Conservation (phyloP, 2,329 filamentous ascomycete genomes). For the Xylaria sp. region DNA sequence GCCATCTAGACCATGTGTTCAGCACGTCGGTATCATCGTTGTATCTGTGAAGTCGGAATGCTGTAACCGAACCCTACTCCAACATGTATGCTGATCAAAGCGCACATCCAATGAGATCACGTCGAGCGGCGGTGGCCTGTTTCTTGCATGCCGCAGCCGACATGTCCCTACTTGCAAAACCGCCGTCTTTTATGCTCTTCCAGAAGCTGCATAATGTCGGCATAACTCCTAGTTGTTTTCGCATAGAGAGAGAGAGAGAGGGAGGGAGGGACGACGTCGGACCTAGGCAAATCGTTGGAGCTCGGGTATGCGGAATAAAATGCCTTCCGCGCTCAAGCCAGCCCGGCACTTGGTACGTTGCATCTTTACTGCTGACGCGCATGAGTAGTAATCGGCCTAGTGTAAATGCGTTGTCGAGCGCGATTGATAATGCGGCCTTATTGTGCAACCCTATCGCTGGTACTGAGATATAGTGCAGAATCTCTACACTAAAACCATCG, state of each 20-base stretch:
- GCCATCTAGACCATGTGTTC: background rate
- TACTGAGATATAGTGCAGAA: slow-evolving; percentile 4
- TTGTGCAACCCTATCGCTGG: background rate
- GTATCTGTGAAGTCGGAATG: slow-evolving; percentile 9
- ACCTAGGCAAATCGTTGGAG: too few relatives aligned
- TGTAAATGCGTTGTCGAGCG: background rate
- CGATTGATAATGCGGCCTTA: slow-evolving; percentile 12
- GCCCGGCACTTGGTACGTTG: background rate
- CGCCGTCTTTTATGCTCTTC: background rate
- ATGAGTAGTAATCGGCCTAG: slow-evolving; percentile 12
- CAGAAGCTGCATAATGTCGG: background rate
- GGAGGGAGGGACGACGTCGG: background rate
- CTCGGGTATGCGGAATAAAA: background rate
- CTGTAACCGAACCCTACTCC: slow-evolving; percentile 17
- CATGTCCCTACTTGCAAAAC: background rate
- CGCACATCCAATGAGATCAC: background rate
- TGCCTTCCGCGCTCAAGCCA: slow-evolving; percentile 12
- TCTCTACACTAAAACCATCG: background rate
- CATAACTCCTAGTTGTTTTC: background rate
- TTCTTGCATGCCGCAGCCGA: slow-evolving; percentile 9
- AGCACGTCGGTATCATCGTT: background rate
- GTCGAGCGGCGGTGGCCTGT: slow-evolving; percentile 5
- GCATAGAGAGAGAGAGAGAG: too few relatives aligned
- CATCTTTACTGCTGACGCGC: slow-evolving; percentile 22
- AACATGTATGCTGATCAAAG: background rate